Evolutionary conservation across 805 yeast genomes (phyloP).

Genomic region (Ogataea minuta): DNA sequence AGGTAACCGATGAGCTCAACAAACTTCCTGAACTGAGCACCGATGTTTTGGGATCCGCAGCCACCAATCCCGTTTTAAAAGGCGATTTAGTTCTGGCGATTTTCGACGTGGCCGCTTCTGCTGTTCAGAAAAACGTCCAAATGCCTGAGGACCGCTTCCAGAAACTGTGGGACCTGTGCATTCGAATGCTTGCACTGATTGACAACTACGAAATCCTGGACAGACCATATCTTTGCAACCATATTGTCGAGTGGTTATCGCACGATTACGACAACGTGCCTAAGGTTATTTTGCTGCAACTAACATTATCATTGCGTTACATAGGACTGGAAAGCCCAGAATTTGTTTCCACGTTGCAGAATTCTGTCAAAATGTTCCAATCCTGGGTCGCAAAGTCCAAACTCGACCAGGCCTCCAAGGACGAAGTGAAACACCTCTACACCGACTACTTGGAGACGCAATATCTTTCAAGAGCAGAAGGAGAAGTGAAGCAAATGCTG

Average conservation of each 20-base stretch:
- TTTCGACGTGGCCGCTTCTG: constrained; percentile 62
- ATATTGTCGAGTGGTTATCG: constrained; percentile 56
- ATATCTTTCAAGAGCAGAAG: constrained; percentile 22
- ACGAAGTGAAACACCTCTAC: constrained; percentile 33
- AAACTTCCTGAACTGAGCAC: constrained; percentile 84
- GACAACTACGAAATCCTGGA: constrained; percentile 70
- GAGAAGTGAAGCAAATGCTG: constrained; percentile 24
- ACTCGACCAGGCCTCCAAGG: constrained; percentile 30
- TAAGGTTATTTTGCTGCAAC: constrained; percentile 47
- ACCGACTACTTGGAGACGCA: constrained; percentile 32
- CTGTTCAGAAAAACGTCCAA: constrained; percentile 34
- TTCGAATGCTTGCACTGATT: constrained; percentile 51
- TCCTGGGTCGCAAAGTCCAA: constrained; percentile 47
- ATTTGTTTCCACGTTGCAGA: constrained; percentile 62
- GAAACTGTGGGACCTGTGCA: constrained; percentile 40
- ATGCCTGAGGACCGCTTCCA: constrained; percentile 34
- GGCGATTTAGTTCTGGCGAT: constrained; percentile 74
- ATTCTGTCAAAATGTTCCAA: constrained; percentile 66
- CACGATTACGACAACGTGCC: constrained; percentile 38
- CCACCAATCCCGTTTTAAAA: constrained; percentile 72
- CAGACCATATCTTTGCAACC: constrained; percentile 62
- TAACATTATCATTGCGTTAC: constrained; percentile 67
- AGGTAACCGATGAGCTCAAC: constrained; percentile 62
- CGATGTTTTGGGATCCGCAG: constrained; percentile 82
- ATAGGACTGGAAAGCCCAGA: constrained; percentile 36